Base-by-base conservation (phyloP, 2,329 filamentous ascomycete genomes). In the Claviceps sorghi region DNA sequence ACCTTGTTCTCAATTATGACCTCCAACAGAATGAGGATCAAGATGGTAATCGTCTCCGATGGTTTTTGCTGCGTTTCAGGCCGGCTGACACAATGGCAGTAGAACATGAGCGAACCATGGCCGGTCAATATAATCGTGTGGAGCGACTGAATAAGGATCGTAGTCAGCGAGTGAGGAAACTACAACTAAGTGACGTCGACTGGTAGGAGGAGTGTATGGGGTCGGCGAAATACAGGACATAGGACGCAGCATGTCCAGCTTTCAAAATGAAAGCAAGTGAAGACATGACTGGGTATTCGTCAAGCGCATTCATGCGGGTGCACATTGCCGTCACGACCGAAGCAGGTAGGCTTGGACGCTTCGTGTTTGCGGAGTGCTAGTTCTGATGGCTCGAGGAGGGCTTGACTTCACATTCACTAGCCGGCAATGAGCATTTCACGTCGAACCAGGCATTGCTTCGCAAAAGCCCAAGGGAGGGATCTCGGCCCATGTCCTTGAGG, bases 141-240 rank as follows among this genome's bases (percentile, higher is more conserved):
- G 80, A 84, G 48, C 77, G 73, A 60, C 65, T 70, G 49, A 71
- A 69, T 62, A 77, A 77, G 59, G 84, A 84, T 59, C 83, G 86
- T 52, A 80, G 84, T 54, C 89, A 95, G 67, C 84, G 90, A 57
- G 83, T 86, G 54, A 82, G 93, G 62, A 95, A 95, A 69, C 75
- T 98, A 55, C 91, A 97, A 66, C 79, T 97, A 54, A 95, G 88
- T 69, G 93, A 98, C 69, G 88, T 98, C 67, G 91, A 98, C 69
- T 98, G 93, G 93, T 96, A 91, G 36, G 30, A 8, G 6, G 3
- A 4, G 29, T 40, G 45, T 22, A 19, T 46, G 11, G n/a, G 38
- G 30, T 29, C 34, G 30, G 17, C 3, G 26, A 34, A 34, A 30
- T 17, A 22, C 17, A 41, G 38, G 40, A 34, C 34, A n/a, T 9